Base-by-base conservation (phyloP, 2,329 filamentous ascomycete genomes). In the Fusarium sp. region DNA sequence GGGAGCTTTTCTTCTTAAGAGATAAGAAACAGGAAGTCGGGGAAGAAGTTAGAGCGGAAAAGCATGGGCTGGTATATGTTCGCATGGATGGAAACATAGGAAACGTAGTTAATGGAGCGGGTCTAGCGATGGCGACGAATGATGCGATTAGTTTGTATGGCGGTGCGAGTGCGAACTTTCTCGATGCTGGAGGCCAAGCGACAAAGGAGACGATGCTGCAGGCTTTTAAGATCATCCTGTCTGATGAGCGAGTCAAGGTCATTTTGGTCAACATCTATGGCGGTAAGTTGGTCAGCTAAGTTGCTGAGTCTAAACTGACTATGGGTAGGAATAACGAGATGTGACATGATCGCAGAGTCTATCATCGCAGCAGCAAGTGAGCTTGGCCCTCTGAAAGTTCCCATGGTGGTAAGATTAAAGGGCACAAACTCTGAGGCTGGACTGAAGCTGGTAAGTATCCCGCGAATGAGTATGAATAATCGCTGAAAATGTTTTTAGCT, bases 141-240 rank as follows among this genome's bases (percentile, higher is more conserved):
- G 94, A 97, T 78, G 92, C 92, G 0, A 88, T 97, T 3, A 85
- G 87, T 5, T 82, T 89, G 15, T 88, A 89, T 59, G 91, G 91
- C 12, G 93, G 93, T 4, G 81, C 85, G 37, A 91, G 91, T 27
- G 89, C 93, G 14, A 97, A 97, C 76, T 97, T 97, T 79, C 86
- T 97, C 59, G 94, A 97, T 79, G 97, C 93, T 0, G 94, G 95
- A 32, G 94, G 94, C 38, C 96, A 97, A 79, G 94, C 94, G 0
- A 97, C 94, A 0, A 88, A 89, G 33, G 89, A 92, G 70, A 97
- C 94, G 0, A 93, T 97, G 73, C 90, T 91, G 77, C 89, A 89
- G 60, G 91, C 90, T 3, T 96, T 97, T 78, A 86, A 90, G 61
- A 87, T 95, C 15, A 89, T 97, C 20, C 83, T 94, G 48, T 83